phyloP scores from a whole-genome alignment of 169 alveolate species.

The Cryptosporidium ubiquitum region DNA sequence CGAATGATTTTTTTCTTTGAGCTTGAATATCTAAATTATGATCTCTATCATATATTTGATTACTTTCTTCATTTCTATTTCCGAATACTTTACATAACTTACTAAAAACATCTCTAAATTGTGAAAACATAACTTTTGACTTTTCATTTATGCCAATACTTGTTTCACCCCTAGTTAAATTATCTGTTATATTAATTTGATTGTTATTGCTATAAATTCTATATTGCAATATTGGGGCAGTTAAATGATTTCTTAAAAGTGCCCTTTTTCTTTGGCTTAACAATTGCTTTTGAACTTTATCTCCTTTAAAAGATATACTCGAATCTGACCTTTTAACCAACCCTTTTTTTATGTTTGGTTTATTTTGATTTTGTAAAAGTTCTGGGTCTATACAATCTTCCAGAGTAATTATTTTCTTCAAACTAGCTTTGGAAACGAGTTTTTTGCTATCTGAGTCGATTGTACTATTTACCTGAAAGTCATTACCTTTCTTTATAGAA shows the following conservation, averaged over 20 bases:
- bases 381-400: slow-evolving; percentile 2
- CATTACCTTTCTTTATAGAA: not conserved
- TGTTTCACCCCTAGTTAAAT: not conserved
- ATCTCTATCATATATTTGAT: too few species aligned
- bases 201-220: not conserved
- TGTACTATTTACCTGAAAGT: not conserved
- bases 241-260: not conserved
- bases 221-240: slow-evolving; percentile 21
- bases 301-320: not conserved
- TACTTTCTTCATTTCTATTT: not conserved
- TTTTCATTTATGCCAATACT: not conserved
- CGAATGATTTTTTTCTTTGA: not conserved
- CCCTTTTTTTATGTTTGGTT: not conserved
- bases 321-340: not conserved
- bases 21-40: not conserved
- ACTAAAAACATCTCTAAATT: not conserved
- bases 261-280: slow-evolving; percentile 7
- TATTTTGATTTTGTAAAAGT: not conserved
- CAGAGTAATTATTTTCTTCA: slow-evolving; percentile 8
- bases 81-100: slow-evolving; percentile 6
- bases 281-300: not conserved
- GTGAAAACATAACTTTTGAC: not conserved
- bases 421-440: slow-evolving; percentile 1
- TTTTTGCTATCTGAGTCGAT: not conserved
- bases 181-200: not conserved